phyloP scores from a whole-genome alignment of 2,329 filamentous ascomycete species.

The Fonsecaea monophora region DNA sequence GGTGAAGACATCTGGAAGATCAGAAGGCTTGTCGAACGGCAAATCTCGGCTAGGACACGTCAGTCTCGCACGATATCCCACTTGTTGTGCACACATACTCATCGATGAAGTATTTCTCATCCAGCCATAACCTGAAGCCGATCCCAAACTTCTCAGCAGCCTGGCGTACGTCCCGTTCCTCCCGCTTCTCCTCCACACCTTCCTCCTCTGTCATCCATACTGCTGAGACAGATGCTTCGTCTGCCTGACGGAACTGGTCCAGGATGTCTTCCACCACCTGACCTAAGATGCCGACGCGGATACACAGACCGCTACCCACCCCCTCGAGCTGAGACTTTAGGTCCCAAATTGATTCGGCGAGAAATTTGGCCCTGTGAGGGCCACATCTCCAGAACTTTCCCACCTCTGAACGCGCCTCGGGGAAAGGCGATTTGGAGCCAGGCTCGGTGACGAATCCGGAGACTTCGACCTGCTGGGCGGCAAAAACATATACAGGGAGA shows the following conservation, averaged over 20 bases:
- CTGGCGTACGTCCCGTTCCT: conserved; percentile 64
- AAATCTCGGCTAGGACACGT: conserved; percentile 66
- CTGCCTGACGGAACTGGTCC: conserved; percentile 52
- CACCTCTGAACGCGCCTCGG: conserved; percentile 69
- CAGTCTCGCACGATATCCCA: conserved; percentile 10
- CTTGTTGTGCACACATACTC: conserved; percentile 64
- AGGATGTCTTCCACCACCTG: conserved; percentile 68
- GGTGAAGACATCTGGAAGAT: conserved; percentile 78
- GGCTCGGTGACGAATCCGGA: conserved; percentile 71
- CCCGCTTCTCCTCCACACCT: conserved; percentile 70
- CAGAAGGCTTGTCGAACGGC: conserved; percentile 61
- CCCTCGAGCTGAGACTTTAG: conserved; percentile 68
- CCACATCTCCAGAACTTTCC: conserved; percentile 76
- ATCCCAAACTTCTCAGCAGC: conserved; percentile 61
- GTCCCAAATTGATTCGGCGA: conserved; percentile 75
- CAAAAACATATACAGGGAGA: conserved; percentile 73
- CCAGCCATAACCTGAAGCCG: conserved; percentile 70
- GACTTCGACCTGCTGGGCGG: conserved; percentile 74
- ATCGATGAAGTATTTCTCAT: conserved; percentile 81
- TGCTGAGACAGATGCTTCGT: conserved; percentile 60
- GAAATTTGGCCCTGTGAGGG: conserved; percentile 72
- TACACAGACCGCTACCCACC: conserved; percentile 65
- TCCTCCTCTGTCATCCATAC: conserved; percentile 79
- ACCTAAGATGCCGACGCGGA: conserved; percentile 67
- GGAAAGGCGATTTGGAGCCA: conserved; percentile 64